phyloP scores from a whole-genome alignment of 192 early-diverging fungal species.

The Coemansia sp. region DNA sequence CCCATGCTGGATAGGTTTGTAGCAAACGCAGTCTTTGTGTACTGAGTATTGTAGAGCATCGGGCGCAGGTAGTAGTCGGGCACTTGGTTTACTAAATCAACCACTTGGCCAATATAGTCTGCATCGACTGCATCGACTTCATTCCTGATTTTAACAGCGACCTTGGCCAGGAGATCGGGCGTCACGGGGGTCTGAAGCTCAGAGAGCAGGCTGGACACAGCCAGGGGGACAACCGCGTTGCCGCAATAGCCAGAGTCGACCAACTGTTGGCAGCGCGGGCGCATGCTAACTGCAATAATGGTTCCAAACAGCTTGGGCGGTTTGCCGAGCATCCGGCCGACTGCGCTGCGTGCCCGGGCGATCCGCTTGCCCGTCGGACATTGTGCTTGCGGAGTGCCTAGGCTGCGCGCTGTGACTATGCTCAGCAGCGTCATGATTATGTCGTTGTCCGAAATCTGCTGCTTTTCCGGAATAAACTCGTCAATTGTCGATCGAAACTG shows the following conservation, averaged over 20 bases:
- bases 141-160: neutral
- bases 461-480: neutral
- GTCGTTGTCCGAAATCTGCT: constrained; percentile 1
- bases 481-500: neutral
- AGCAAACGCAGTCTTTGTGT: no score
- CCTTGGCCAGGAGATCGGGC: neutral
- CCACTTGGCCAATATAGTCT: no score
- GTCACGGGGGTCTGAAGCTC: neutral
- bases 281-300: neutral
- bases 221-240: no score
- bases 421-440: constrained; percentile 2
- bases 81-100: no score
- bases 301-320: neutral
- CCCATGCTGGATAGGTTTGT: no score
- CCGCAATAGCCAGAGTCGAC: neutral
- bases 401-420: neutral
- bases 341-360: neutral
- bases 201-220: neutral
- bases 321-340: neutral
- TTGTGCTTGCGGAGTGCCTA: no score
- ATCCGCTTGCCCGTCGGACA: no score
- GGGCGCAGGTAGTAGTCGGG: neutral
- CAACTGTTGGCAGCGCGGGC: neutral
- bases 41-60: no score
- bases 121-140: no score